These are phyloP conservation scores for Clarireedia sp. DNA, from an alignment of 2,329 filamentous ascomycete genomes.

Conservation along the genomic window DNA sequence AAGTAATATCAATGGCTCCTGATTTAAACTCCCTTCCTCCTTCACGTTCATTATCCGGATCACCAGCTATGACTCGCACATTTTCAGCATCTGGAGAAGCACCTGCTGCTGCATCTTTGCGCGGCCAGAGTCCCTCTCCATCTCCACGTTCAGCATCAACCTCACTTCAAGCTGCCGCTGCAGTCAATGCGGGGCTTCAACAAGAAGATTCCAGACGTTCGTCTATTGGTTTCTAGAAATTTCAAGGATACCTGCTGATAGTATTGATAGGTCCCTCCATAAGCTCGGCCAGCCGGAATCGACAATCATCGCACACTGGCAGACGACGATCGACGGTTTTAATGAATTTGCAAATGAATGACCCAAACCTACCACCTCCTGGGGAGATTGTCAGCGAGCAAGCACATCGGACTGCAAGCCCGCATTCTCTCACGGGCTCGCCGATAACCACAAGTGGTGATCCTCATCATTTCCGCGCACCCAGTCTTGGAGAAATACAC, in stretches of 20 bases:
- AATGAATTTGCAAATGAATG: constrained; percentile 67
- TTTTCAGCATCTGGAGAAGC: constrained; percentile 30
- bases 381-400: constrained; percentile 56
- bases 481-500: constrained; percentile 68
- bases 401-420: constrained; percentile 34
- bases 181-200: constrained; percentile 69
- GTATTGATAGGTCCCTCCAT: constrained; percentile 35
- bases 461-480: constrained; percentile 57
- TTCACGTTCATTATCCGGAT: constrained; percentile 32
- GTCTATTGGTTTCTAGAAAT: constrained; percentile 12
- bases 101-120: constrained; percentile 20
- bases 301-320: constrained; percentile 38
- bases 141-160: constrained; percentile 58
- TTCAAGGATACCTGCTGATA: constrained; percentile 2
- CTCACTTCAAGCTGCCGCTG: constrained; percentile 68
- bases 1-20: constrained; percentile 30
- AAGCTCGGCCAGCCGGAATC: constrained; percentile 41
- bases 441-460: constrained; percentile 37
- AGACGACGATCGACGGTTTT: constrained; percentile 61
- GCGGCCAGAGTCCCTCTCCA: constrained; percentile 47
- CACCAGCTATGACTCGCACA: constrained; percentile 32
- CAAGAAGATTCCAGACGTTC: constrained; percentile 54
- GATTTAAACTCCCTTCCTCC: constrained; percentile 53
- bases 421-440: constrained; percentile 41
- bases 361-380: constrained; percentile 57